phyloP scores from a whole-genome alignment of 371 early-diverging fungal genomes.

The Umbelopsis sp. region DNA sequence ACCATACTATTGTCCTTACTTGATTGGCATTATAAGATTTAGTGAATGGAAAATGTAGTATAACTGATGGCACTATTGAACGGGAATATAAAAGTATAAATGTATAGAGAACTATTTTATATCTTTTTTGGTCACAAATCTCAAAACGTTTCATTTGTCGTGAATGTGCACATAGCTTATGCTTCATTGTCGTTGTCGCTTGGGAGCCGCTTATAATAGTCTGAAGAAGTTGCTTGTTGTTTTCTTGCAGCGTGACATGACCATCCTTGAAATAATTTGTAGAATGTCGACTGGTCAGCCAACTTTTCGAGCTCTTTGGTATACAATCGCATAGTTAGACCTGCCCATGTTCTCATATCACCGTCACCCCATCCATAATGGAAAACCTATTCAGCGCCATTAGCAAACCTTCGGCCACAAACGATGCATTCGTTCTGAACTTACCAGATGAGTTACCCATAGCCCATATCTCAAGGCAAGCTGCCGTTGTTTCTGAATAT shows the following conservation, averaged over 20 bases:
- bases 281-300: not conserved
- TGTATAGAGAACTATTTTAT: too few species aligned
- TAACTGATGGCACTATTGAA: too few species aligned
- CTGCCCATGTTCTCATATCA: not conserved
- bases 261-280: not conserved
- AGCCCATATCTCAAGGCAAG: constrained; percentile 39
- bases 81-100: too few species aligned
- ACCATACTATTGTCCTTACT: too few species aligned
- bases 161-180: too few species aligned
- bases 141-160: too few species aligned
- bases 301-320: not conserved
- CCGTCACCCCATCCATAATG: not conserved
- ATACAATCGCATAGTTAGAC: not conserved
- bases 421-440: not conserved
- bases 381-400: not conserved
- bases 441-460: constrained; percentile 39
- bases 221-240: not conserved
- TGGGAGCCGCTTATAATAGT: too few species aligned
- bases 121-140: too few species aligned
- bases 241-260: not conserved
- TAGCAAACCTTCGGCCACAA: not conserved
- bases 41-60: too few species aligned
- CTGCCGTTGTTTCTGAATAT: constrained; percentile 25
- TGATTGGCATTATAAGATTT: too few species aligned
- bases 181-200: too few species aligned